Evolutionary conservation across 2,329 filamentous ascomycete genomes (phyloP), one percentile per base, ranked within the genome.

Genomic region (Ophiocordyceps robertsii): DNA sequence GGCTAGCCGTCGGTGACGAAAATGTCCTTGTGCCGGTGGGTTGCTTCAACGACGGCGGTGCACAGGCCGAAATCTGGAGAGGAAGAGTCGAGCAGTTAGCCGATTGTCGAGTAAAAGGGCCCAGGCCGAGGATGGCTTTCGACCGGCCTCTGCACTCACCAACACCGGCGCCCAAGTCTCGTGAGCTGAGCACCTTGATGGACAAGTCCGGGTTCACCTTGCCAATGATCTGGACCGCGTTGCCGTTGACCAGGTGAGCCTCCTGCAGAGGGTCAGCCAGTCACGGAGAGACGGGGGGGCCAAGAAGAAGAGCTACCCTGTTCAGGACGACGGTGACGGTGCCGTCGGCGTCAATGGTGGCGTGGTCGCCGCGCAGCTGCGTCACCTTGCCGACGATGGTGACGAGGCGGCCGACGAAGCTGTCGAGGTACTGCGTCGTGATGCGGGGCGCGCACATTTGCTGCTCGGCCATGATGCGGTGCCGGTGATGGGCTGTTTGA

Each of bases 341-440:
- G 0, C 90, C 90, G 24, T 79, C 82, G 6, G 86, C 82, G 44
- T 95, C 87, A 29, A 96, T 74, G 6, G 79, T 77, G 0, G 88
- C 90, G 40, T 76, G 74, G 41, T 92, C 84, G 51, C 89, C 89
- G 41, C 81, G 80, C 21, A 96, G 70, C 54, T 92, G 81, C 4
- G 77, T 75, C 38, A 96, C 88, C 54, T 83, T 88, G 54, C 92
- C 92, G 6, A 94, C 72, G 43, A 96, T 70, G 53, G 88, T 88
- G 48, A 96, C 84, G 47, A 84, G 84, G 50, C 77, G 74, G 51
- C 72, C 70, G 50, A 80, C 71, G 66, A 89, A 94, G 56, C 72
- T 72, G 58, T 87, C 77, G 44, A 96, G 82, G 64, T 90, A 84
- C 35, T 73, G 67, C 42, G 84, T 83, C 39, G 84, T 86, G 60